Base-by-base conservation (phyloP, 306 rosid species). In the Datisca glomerata region DNA sequence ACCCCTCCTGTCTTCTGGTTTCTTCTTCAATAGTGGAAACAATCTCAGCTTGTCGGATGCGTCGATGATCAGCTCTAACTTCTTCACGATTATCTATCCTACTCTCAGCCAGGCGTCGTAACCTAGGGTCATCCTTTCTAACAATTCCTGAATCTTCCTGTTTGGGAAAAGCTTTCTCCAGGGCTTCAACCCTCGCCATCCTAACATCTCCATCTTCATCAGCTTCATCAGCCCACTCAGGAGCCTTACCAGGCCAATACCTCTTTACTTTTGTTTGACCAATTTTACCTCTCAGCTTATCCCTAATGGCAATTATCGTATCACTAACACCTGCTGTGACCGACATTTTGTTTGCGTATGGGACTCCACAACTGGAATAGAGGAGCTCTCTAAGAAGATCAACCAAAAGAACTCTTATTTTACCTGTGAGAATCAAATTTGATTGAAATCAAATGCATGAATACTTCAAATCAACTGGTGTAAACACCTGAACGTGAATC, bases 241-340 rank as follows among this genome's bases (percentile, higher is more conserved):
- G 97, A 28, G 71, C 93, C 63, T 85, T 83, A 43, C 97, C 97
- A 0, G 97, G 97, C 97, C 97, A 89, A 64, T 89, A 89, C 53
- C 95, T 69, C 55, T 72, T 72, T 23, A 89, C 95, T 43, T 80
- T 89, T 0, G 95, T 89, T 64, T 77, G 86, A 32, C 95, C 95
- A 48, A 89, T 89, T 80, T 80, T 89, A 62, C 97, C 97, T 37
- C 81, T 67, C 7, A 89, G 91, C 57, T 89, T 89, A 50, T 89
- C 97, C 70, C 97, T 74, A 17, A 89, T 36, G 12, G 97, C 77
- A 52, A 89, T 83, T 22, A 80, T 45, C 2, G 93, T 64, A 66
- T 89, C 95, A 36, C 93, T 89, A 60, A 89, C 97, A 39, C 97
- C 97, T 9, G 97, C 97, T 3, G 95, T 89, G 59, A 89, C 97